These are phyloP conservation scores for Chaetomiaceae sp. DNA, from an alignment of 2,329 filamentous ascomycete genomes.

Conservation along the genomic window DNA sequence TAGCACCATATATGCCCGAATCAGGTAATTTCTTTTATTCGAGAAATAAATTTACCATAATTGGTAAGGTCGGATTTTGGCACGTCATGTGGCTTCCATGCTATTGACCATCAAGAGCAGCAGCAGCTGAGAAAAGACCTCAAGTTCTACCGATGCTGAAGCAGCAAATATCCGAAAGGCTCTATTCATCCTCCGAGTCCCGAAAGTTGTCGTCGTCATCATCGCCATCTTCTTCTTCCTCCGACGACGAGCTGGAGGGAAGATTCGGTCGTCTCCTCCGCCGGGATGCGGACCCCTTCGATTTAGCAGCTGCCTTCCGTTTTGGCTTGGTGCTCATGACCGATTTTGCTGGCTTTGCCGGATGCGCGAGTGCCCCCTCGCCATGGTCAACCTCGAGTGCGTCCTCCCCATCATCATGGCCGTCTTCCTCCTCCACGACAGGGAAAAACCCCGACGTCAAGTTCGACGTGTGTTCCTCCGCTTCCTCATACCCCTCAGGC, in stretches of 20 bases:
- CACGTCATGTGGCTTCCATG: too few relatives aligned
- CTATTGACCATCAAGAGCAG: too few relatives aligned
- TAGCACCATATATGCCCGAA: too few relatives aligned
- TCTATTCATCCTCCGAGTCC: neutral
- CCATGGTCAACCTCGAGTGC: conserved; percentile 32
- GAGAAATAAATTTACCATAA: too few relatives aligned
- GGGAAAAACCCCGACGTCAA: conserved; percentile 46
- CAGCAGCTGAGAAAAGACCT: too few relatives aligned
- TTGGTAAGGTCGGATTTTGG: too few relatives aligned
- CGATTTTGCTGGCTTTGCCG: neutral
- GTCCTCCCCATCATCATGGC: conserved; percentile 33
- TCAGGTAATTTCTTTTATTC: too few relatives aligned
- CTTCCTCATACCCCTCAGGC: conserved; percentile 48
- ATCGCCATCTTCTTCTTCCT: conserved; percentile 24
- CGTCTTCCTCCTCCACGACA: conserved; percentile 39
- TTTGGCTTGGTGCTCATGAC: conserved; percentile 20
- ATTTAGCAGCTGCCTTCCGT: conserved; percentile 14
- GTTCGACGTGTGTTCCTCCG: conserved; percentile 25
- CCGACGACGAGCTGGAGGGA: conserved; percentile 21
- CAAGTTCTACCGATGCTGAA: too few relatives aligned
- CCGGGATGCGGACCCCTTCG: conserved; percentile 8
- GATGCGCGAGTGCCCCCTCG: conserved; percentile 6
- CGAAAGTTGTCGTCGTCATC: conserved; percentile 17
- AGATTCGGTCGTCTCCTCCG: conserved; percentile 19
- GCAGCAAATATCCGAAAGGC: too few relatives aligned